phyloP scores from a whole-genome alignment of 192 early-diverging fungal genomes.

The Coemansia sp. region DNA sequence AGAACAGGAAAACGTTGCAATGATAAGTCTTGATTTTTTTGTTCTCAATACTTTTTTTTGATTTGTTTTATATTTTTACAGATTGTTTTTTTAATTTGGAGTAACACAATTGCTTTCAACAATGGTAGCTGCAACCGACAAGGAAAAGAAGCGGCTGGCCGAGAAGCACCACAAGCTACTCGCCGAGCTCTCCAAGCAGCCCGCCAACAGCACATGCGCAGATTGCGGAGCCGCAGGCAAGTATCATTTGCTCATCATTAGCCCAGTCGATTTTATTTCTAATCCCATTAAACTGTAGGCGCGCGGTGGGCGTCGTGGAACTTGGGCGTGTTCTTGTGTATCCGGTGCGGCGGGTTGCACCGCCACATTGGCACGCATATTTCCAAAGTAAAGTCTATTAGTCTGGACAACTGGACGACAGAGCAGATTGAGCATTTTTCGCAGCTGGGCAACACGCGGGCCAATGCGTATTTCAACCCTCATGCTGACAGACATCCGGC shows the following conservation, averaged over 20 bases:
- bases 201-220: slow-evolving; percentile 70
- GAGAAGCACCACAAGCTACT: slow-evolving; percentile 73
- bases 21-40: background rate
- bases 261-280: background rate
- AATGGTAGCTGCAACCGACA: slow-evolving; percentile 52
- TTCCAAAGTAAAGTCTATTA: slow-evolving; percentile 86
- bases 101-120: too few species aligned
- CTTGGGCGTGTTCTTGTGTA: slow-evolving; percentile 91
- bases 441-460: slow-evolving; percentile 62
- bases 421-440: slow-evolving; percentile 72
- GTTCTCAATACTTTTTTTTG: background rate
- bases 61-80: slow-evolving; percentile 1
- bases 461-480: slow-evolving; percentile 70
- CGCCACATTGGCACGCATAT: slow-evolving; percentile 87
- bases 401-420: slow-evolving; percentile 85
- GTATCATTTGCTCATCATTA: background rate
- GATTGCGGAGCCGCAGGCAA: slow-evolving; percentile 75
- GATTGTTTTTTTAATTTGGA: slow-evolving; percentile 1
- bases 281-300: slow-evolving; percentile 50
- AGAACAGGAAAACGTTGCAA: background rate
- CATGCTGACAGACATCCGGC: slow-evolving; percentile 65
- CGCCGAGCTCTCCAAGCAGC: slow-evolving; percentile 64
- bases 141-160: slow-evolving; percentile 61
- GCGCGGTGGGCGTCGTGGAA: slow-evolving; percentile 89
- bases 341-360: slow-evolving; percentile 82